Percentiles rank a stretch among this genome's conserved stretches.
Conservation (phyloP, 257 asterid genomes). For the Solanum sitiens region DNA sequence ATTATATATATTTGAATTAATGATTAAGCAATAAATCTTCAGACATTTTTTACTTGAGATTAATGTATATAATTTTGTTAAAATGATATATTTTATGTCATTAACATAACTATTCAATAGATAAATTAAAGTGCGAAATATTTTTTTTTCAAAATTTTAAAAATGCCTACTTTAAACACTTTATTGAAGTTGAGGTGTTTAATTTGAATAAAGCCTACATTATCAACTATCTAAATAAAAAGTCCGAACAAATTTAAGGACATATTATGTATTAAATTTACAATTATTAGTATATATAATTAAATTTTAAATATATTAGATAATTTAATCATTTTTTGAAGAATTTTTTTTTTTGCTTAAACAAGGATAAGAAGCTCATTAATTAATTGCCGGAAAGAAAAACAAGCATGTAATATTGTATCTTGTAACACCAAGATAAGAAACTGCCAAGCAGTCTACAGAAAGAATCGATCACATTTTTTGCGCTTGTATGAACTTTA, state of each 20-base stretch:
- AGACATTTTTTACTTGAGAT: no score
- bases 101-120: not conserved
- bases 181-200: not conserved
- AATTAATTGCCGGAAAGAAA: no score
- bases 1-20: no score
- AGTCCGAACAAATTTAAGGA: no score
- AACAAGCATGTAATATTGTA: not conserved
- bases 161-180: no score
- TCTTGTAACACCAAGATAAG: not conserved
- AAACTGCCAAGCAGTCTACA: not conserved
- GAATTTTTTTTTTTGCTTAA: not conserved
- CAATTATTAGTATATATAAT: not conserved
- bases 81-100: not conserved
- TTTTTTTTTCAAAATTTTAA: no score
- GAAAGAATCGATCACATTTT: not conserved
- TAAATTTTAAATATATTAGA: not conserved
- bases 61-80: not conserved
- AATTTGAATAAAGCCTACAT: not conserved
- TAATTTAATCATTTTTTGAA: not conserved
- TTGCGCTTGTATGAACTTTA: not conserved
- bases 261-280: not conserved
- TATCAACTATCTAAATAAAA: not conserved
- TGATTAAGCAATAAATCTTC: no score
- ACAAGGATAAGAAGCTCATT: not conserved
- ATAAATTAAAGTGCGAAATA: no score